These are phyloP conservation scores for Acacia crassicarpa DNA, from an alignment of 306 rosid genomes.

Conservation along the genomic window DNA sequence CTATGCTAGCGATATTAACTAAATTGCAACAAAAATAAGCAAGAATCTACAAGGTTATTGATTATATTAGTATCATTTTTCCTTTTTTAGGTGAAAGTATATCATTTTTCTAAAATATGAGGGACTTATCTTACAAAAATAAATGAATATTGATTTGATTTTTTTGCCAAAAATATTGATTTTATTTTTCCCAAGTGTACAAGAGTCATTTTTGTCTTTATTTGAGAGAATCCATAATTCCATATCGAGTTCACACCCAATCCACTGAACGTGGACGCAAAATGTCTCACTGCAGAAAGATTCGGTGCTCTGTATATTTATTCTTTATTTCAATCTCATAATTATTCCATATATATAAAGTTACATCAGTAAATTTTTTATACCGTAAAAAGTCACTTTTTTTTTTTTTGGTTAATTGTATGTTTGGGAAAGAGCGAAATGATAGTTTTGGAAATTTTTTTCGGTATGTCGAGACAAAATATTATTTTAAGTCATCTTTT, in stretches of 20 bases:
- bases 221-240: neutral
- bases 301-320: neutral
- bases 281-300: neutral
- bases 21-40: neutral
- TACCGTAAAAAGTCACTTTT: neutral
- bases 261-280: slow-evolving; percentile 1
- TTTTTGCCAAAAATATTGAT: no score
- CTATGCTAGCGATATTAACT: neutral
- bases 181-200: neutral
- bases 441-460: no score
- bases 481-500: no score
- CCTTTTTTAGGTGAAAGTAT: no score
- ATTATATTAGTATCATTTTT: no score
- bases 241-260: neutral
- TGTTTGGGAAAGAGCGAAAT: fast-evolving
- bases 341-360: neutral
- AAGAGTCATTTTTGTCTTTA: neutral
- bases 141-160: neutral
- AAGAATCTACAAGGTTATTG: neutral
- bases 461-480: no score
- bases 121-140: no score
- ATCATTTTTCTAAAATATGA: neutral
- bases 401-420: no score
- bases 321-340: neutral
- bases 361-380: neutral